Base-by-base conservation (phyloP, 345 rosid genomes). In the Camelina neglecta region DNA sequence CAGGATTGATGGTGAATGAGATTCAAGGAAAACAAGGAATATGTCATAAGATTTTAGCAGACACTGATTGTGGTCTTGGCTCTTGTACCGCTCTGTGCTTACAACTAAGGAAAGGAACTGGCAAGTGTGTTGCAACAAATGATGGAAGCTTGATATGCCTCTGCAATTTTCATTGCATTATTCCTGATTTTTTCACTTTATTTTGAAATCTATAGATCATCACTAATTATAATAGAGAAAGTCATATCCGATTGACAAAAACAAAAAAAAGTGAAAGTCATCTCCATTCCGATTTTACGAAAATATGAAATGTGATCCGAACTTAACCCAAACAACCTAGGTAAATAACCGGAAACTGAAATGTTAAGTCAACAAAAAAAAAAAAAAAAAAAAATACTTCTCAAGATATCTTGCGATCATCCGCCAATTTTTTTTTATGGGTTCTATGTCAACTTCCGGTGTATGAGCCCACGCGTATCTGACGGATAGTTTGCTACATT, bases 61-160 rank as follows among this genome's bases (percentile, higher is more conserved):
- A 51, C 18, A 2, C 7, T 7, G 68, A 49, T 24, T 72, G 75
- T 60, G 68, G 68, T 51, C 6, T 0, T 48, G 75, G 75, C n/a
- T 20, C 50, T 9, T 71, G 75, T 41, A 11, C 4, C 4, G 49
- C 75, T 60, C 7, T 60, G 41, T 72, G 75, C 31, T 13, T 0
- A 10, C 60, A 60, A 60, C 0, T 0, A 4, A n/a, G 11, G 39
- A 3, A 5, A 5, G 65, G 74, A 58, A 44, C 2, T 7, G 56
- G 45, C 44, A 26, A 42, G 9, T 57, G 74, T 39, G 3, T 69
- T 57, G 13, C 1, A 49, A 2, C 11, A 10, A 2, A 2, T 12
- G 20, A 16, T 6, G 1, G 12, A 12, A 31, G 4, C 1, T 9
- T 69, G 2, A 16, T n/a, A 26, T 69, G 73, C 18, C 44, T 69